Conservation (phyloP, 208 protist species). For the Leishmania mexicana region DNA sequence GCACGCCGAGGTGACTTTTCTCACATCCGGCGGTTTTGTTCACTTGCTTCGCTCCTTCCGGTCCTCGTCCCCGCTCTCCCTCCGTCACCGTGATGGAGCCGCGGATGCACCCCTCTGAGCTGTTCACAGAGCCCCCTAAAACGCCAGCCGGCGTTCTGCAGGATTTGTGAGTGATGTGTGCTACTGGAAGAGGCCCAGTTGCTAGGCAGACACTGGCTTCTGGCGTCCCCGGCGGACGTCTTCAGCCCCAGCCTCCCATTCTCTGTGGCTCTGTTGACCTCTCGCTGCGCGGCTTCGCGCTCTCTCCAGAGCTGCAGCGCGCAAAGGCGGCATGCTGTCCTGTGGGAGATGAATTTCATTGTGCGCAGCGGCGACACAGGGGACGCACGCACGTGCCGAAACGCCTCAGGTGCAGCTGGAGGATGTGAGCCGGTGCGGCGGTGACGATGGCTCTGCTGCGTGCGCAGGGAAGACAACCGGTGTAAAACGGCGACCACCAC, state of each 20-base stretch:
- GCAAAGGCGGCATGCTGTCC: slow-evolving; percentile 18
- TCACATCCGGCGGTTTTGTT: neutral
- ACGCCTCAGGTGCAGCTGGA: slow-evolving; percentile 10
- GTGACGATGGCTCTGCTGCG: neutral
- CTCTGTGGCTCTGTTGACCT: neutral
- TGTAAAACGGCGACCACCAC: neutral
- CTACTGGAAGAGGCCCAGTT: slow-evolving; percentile 14
- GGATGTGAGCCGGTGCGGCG: neutral
- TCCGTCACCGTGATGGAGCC: neutral
- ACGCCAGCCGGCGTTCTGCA: neutral
- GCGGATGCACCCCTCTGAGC: slow-evolving; percentile 6
- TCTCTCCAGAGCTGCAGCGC: slow-evolving; percentile 2
- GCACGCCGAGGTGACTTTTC: neutral
- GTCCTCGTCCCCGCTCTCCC: neutral
- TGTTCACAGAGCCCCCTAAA: neutral
- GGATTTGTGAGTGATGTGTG: neutral
- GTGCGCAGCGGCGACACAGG: slow-evolving; percentile 13
- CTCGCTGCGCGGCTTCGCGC: slow-evolving; percentile 15
- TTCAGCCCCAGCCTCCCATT: slow-evolving; percentile 46
- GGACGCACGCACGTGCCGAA: neutral
- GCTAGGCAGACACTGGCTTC: slow-evolving; percentile 40
- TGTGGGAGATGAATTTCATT: slow-evolving; percentile 7
- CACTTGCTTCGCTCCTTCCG: too few species aligned
- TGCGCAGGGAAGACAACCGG: neutral
- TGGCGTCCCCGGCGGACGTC: slow-evolving; percentile 8